Percentiles rank a stretch among this genome's conserved stretches.
Conservation (phyloP, 371 early-diverging fungal species). For the Dichotomocladium elegans region DNA sequence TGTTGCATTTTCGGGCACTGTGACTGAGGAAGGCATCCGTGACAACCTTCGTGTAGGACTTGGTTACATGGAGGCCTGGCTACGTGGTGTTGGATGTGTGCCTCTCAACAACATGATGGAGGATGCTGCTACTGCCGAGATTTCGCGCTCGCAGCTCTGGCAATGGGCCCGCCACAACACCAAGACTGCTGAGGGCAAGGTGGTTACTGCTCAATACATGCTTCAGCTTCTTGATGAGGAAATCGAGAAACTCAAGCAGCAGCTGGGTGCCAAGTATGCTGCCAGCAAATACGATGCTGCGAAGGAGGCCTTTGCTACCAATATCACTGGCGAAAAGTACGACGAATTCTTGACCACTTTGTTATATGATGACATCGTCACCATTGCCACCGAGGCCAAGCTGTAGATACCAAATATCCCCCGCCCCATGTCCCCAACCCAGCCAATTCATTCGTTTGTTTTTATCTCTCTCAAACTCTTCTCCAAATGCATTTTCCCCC, state of each 20-base stretch:
- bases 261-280: conserved; percentile 60
- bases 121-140: conserved; percentile 88
- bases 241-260: conserved; percentile 59
- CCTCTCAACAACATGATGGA: conserved; percentile 72
- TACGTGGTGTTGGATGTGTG: conserved; percentile 92
- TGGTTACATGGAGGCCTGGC: conserved; percentile 95
- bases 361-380: conserved; percentile 70
- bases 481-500: too few relatives aligned
- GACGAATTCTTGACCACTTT: conserved; percentile 88
- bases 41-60: conserved; percentile 89
- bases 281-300: conserved; percentile 72
- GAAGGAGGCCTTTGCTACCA: conserved; percentile 68
- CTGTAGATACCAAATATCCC: conserved; percentile 8
- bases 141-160: conserved; percentile 94
- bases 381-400: conserved; percentile 5
- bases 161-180: conserved; percentile 94
- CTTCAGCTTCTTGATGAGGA: conserved; percentile 84
- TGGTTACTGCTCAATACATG: conserved; percentile 73
- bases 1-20: conserved; percentile 63
- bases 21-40: conserved; percentile 89
- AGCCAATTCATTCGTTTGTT: too few relatives aligned
- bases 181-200: conserved; percentile 76
- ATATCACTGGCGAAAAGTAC: conserved; percentile 74
- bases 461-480: too few relatives aligned
- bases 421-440: background rate